Evolutionary conservation across 805 yeast genomes (phyloP).

Genomic region (Candida sphagnicola): DNA sequence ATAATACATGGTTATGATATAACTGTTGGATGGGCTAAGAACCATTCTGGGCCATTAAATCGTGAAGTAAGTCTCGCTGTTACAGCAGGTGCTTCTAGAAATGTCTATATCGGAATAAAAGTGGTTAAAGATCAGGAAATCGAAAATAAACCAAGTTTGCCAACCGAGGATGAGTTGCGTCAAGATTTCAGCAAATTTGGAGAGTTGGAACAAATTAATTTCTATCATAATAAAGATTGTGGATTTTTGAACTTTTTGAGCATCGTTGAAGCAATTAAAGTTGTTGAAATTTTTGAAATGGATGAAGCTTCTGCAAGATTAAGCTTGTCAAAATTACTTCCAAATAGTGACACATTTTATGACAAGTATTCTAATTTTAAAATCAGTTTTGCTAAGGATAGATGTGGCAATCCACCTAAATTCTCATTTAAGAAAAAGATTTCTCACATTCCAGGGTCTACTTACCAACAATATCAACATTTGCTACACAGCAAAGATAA

Average conservation of each 20-base stretch:
- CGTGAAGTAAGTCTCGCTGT: slow-evolving; percentile 58
- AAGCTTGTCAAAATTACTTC: slow-evolving; percentile 54
- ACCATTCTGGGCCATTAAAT: slow-evolving; percentile 60
- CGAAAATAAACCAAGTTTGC: slow-evolving; percentile 19
- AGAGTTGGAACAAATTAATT: slow-evolving; percentile 72
- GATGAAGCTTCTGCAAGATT: slow-evolving; percentile 48
- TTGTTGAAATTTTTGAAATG: slow-evolving; percentile 55
- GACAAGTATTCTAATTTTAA: slow-evolving; percentile 51
- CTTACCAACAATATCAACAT: slow-evolving; percentile 9
- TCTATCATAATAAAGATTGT: slow-evolving; percentile 63
- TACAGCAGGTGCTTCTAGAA: slow-evolving; percentile 72
- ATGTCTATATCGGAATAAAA: slow-evolving; percentile 66
- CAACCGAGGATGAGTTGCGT: slow-evolving; percentile 46
- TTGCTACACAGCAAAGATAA: slow-evolving; percentile 11
- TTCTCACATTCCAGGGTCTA: slow-evolving; percentile 6
- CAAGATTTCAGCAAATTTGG: slow-evolving; percentile 64
- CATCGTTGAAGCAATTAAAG: slow-evolving; percentile 58
- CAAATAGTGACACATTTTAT: slow-evolving; percentile 26
- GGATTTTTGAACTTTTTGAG: slow-evolving; percentile 71
- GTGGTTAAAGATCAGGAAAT: slow-evolving; percentile 16
- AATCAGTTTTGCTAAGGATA: slow-evolving; percentile 70
- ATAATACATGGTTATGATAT: slow-evolving; percentile 58
- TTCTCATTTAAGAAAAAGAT: slow-evolving; percentile 41
- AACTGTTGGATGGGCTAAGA: slow-evolving; percentile 69
- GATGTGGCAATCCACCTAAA: slow-evolving; percentile 76